Base-by-base conservation (phyloP, 1,284 basidiomycete species). In the Leccinum brunneo-olivaceum region DNA sequence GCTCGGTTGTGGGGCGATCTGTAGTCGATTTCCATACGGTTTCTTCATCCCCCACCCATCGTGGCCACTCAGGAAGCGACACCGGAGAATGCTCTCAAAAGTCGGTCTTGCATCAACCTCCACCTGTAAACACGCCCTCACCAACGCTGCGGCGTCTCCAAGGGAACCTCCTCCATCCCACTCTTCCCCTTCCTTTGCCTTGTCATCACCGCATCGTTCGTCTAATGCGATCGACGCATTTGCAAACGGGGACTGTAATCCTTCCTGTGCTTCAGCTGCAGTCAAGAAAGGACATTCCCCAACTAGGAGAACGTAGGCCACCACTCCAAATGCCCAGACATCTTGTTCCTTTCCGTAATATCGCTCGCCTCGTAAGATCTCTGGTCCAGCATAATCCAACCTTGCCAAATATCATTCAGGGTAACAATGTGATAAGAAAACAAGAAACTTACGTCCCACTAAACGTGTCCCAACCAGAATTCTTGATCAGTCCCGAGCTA, bases 291-390 rank as follows among this genome's bases (percentile, higher is more conserved):
- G 93, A 55, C 91, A 96, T 69, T 97, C 92, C 16, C 95, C 95
- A 19, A 93, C 87, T 12, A 98, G 76, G 45, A 98, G 78, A 43
- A 98, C 96, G 62, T 94, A 98, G 10, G 85, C 90, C 14, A 98
- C 90, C 10, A 98, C 93, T n/a, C 95, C 95, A 46, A 96, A 87
- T 1, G 95, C 95, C 95, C 95, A 98, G 0, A 98, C 84, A 56
- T 98, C 95, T 66, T 98, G 94, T 61, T 95, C 92, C 63, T 94
- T 95, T 33, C 95, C 95, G 44, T 85, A 76, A 62, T 98, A 98
- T 48, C 90, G 81, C 60, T 96, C 92, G 9, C 95, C 95, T 16
- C 90, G 83, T 39, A 98, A 67, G 47, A 98, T 98, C 67, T 98
- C 95, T 29, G 96, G 95, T 1, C 90, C 92, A 23, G 95, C 96